Evolutionary conservation across 1,139 yeast genomes (phyloP), one percentile per base, ranked within the genome.

Genomic region (Meyerozyma smithsonii): DNA sequence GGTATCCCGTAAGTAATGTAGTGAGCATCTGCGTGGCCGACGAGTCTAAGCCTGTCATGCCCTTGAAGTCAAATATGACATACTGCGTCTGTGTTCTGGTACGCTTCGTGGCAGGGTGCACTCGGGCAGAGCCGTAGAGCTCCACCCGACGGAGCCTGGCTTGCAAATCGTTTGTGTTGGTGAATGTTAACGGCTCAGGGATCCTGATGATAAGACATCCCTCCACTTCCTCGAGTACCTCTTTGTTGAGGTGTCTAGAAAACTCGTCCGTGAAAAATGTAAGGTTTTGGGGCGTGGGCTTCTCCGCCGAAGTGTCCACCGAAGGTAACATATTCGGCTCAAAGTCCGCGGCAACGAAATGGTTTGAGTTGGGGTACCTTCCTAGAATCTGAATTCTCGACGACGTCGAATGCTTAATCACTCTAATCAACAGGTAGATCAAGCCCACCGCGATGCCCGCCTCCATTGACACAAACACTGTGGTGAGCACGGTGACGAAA

Each of bases 141-240:
- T 92, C 97, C 17, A 92, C 73, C 40, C 97, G 66, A 42, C 79
- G 74, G 39, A 92, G 67, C 21, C 97, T 67, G 36, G 83, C 71
- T 44, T 85, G 79, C 48, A 92, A 67, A 55, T 90, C 97, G 44
- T 84, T 86, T 14, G 95, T 79, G 56, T 92, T 92, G 30, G 96
- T 89, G 59, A 92, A 92, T 1, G 95, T 88, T 42, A 92, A 66
- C 1, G 97, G 97, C 55, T 92, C 97, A 0, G 97, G 95, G 30
- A 92, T 80, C 50, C 84, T 87, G 25, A 90, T 84, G 36, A 90
- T 84, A 38, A 92, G 67, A 52, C 95, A 86, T 1, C 95, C 95
- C 54, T 86, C 92, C 36, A 87, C 72, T 47, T 87, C 90, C 54
- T 86, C 92, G 24, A 83, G 60, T 2, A 64, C 67, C 28, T 61